Base-by-base conservation (phyloP, 306 rosid genomes). In the Spatholobus suberectus region DNA sequence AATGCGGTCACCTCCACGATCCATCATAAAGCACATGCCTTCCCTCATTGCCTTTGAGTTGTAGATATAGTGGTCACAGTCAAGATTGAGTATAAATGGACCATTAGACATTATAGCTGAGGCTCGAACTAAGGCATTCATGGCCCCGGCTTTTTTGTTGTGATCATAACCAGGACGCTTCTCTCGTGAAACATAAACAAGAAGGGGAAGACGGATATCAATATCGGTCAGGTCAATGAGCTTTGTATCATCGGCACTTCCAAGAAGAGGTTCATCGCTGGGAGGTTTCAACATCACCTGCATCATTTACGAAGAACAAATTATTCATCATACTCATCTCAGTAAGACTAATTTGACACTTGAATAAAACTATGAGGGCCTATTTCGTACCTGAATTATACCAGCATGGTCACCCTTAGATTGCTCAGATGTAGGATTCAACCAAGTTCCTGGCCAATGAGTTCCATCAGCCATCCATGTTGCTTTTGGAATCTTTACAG, bases 401-500 rank as follows among this genome's bases (percentile, higher is more conserved):
- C 98, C 97, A 8, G 94, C 93, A 81, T 94, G 98, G 81, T 94
- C 98, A 52, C 98, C 94, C 75, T 67, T 94, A 3, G 97, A 81
- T 86, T 94, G 98, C 87, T 94, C 97, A 61, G 96, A 7, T 59
- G 90, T 49, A 80, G 96, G 80, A 80, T 0, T 80, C 86, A 92
- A 82, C 98, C 98, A 94, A 85, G 98, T 94, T 77, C 98, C 98
- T 2, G 98, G 98, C 98, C 98, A 94, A 49, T 94, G 94, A 57
- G 98, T 91, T 66, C 97, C 96, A 90, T 94, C 98, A 86, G 97
- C 98, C 98, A 94, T 94, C 98, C 98, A 94, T 69, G 98, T 94
- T n/a, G 98, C 98, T 85, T 94, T 94, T 11, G 94, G 87, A 76
- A 94, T 86, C 85, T 94, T 94, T 55, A 81, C 89, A 71, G 79